phyloP scores from a whole-genome alignment of 1,284 basidiomycete genomes.

The Papiliotrema flavescens region DNA sequence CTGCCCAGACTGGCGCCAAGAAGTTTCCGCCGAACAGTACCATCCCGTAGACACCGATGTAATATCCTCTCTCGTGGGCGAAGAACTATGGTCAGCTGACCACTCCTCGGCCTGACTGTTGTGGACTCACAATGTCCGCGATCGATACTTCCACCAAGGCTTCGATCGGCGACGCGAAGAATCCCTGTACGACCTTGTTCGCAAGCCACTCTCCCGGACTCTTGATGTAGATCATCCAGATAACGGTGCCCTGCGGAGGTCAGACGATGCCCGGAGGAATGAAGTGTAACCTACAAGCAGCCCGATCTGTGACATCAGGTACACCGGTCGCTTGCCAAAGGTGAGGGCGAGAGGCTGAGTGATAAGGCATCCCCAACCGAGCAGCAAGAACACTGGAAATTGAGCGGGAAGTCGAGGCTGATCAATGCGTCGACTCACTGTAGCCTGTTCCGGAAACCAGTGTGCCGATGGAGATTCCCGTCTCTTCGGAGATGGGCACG shows the following conservation, averaged over 20 bases:
- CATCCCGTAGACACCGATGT: constrained; percentile 18
- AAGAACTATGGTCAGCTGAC: constrained; percentile 7
- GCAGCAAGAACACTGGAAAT: constrained; percentile 15
- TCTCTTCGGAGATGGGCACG: constrained; percentile 14
- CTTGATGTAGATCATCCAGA: constrained; percentile 18
- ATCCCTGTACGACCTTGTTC: constrained; percentile 20
- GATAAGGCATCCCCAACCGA: constrained; percentile 27
- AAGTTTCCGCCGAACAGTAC: constrained; percentile 13
- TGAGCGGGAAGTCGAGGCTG: background rate
- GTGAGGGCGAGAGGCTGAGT: constrained; percentile 22
- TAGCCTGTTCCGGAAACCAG: constrained; percentile 24
- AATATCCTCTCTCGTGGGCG: constrained; percentile 23
- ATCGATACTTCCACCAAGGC: constrained; percentile 16
- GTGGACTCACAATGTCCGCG: constrained; percentile 4
- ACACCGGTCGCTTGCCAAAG: constrained; percentile 24
- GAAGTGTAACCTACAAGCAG: constrained; percentile 5
- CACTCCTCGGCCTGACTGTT: background rate
- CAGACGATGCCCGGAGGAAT: background rate
- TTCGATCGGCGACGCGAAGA: constrained; percentile 20
- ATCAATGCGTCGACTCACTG: constrained; percentile 5
- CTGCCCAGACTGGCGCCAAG: constrained; percentile 13
- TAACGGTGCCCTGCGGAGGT: constrained; percentile 8
- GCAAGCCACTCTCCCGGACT: constrained; percentile 13
- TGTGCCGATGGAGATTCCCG: constrained; percentile 15
- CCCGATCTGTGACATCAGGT: constrained; percentile 10